Base-by-base conservation (phyloP, 805 yeast species). In the Metschnikowia henanensis region DNA sequence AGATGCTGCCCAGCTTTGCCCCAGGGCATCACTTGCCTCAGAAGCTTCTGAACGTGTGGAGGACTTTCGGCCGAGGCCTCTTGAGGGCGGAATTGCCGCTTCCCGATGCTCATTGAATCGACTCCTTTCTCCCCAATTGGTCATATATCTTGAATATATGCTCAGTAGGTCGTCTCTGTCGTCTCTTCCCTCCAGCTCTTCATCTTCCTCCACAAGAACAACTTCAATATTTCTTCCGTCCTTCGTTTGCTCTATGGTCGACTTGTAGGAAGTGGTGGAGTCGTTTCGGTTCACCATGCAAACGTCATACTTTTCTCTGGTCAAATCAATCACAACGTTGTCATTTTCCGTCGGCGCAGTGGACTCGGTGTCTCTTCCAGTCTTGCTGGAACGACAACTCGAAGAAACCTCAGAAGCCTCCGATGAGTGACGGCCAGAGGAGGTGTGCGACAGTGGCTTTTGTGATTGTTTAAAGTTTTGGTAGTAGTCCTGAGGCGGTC, bases 161-260 rank as follows among this genome's bases (percentile, higher is more conserved):
- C 75, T 70, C 47, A 59, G 61, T 38, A 72, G 60, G 16, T 65
- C 70, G 35, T 62, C 65, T 16, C 57, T 49, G 15, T 59, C 66
- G 15, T 32, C 32, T 9, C 20, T 15, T 8, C 47, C 50, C 7
- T 56, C 59, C 17, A 54, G 60, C 8, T 60, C 68, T 5, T 66
- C 71, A n/a, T 43, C 46, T 20, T 65, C 70, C 9, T 70, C 75
- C 5, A 72, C 75, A 31, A 71, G 50, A 2, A 72, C 75, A 6
- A 72, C 74, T 42, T 72, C 76, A 0, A 71, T 67, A 12, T 63
- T 62, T 43, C 61, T 65, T 3, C 76, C 76, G 19, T 63, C 64
- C 19, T 53, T 62, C 4, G 61, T 58, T 39, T 56, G 64, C 38
- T 72, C 75, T 2, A 68, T 70, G 2, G 67, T 66, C 1, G 75